Percentiles rank a stretch among this genome's conserved stretches.
These are phyloP conservation scores for Tritrichomonas musculus DNA, from an alignment of 208 protist species.

Conservation along the genomic window DNA sequence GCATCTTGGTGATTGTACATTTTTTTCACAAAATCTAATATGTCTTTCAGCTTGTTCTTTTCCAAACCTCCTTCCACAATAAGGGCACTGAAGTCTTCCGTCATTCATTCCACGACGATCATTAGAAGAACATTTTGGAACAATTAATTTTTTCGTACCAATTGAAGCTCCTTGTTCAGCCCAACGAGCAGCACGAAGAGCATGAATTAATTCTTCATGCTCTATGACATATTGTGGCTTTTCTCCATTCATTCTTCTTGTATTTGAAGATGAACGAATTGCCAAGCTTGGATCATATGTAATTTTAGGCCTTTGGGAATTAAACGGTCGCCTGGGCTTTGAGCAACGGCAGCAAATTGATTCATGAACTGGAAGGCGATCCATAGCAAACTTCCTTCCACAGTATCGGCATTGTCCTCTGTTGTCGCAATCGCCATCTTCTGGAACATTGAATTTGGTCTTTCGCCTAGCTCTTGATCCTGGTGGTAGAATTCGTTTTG, in stretches of 20 bases:
- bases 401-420: background rate
- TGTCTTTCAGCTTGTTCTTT: background rate
- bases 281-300: background rate
- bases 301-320: too few relatives aligned
- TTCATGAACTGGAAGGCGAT: background rate
- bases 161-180: background rate
- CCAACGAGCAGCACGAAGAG: background rate
- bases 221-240: constrained; percentile 3
- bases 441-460: background rate
- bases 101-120: too few relatives aligned
- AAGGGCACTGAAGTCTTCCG: background rate
- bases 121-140: too few relatives aligned
- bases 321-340: background rate
- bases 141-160: background rate
- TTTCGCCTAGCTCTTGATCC: background rate
- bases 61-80: background rate
- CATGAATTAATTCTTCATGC: background rate
- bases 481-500: background rate
- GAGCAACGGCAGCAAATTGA: background rate
- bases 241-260: background rate
- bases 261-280: background rate
- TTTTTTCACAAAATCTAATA: constrained; percentile 13
- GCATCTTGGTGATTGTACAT: too few relatives aligned
- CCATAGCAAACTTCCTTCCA: background rate
- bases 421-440: background rate